A percentile compares a stretch with the other conserved stretches of the same genome.
phyloP scores from a whole-genome alignment of 768 basidiomycete genomes.

The Tephrocybe sp. region DNA sequence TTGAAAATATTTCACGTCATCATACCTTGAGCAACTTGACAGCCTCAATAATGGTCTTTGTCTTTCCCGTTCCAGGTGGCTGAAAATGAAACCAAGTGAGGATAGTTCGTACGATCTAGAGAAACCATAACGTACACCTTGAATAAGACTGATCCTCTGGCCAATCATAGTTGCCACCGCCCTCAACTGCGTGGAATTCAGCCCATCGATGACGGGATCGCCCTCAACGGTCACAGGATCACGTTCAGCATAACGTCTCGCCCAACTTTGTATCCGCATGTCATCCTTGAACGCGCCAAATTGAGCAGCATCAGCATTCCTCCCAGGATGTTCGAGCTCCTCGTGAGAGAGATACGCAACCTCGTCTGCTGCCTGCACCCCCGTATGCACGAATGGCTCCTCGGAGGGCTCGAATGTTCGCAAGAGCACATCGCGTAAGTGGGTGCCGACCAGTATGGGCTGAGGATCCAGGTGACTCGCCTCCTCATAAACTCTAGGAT shows the following conservation, averaged over 20 bases:
- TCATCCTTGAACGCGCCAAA: slow-evolving; percentile 67
- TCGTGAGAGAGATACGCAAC: slow-evolving; percentile 35
- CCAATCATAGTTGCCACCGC: slow-evolving; percentile 90
- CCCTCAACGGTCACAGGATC: slow-evolving; percentile 71
- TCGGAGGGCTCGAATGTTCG: slow-evolving; percentile 45
- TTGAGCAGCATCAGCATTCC: slow-evolving; percentile 15
- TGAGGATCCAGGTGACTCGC: slow-evolving; percentile 37
- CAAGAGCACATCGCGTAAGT: slow-evolving; percentile 70
- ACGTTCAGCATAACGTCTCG: slow-evolving; percentile 56
- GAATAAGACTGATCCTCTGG: slow-evolving; percentile 75
- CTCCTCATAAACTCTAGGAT: slow-evolving; percentile 46
- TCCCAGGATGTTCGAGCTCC: slow-evolving; percentile 34
- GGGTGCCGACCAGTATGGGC: slow-evolving; percentile 66
- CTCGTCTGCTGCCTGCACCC: slow-evolving; percentile 40
- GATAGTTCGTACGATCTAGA: not conserved
- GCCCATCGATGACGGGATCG: slow-evolving; percentile 63
- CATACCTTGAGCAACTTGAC: slow-evolving; percentile 75
- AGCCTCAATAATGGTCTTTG: slow-evolving; percentile 87
- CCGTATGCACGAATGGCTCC: slow-evolving; percentile 29
- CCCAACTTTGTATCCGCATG: slow-evolving; percentile 82
- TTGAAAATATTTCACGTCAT: not conserved
- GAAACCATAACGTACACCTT: slow-evolving; percentile 62
- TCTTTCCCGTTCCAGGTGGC: slow-evolving; percentile 95
- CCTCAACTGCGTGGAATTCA: slow-evolving; percentile 78
- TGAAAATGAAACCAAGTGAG: slow-evolving; percentile 25